Evolutionary conservation across 768 basidiomycete genomes (phyloP), one percentile per base, ranked within the genome.

Genomic region (Cyclocybe aegerita): DNA sequence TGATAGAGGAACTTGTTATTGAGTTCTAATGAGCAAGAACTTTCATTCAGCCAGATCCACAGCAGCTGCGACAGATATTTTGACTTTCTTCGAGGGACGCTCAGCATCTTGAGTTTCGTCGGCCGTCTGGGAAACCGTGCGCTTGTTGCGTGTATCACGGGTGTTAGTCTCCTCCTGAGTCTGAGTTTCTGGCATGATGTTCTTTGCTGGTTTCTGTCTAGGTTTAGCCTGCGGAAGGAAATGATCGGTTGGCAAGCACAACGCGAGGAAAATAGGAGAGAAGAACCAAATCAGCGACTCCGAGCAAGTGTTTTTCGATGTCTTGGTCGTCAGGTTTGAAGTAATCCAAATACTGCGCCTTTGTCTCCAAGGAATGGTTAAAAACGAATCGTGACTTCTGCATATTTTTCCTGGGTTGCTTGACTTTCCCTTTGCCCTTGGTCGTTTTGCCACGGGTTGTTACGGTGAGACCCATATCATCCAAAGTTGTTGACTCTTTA

Each of bases 1-100:
- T 5, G 23, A 23, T 23, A 23, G 23, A 23, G 23, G 23, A 23
- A 23, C 23, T 23, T 23, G 23, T 23, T 23, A 23, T 23, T 23
- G 23, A 23, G 23, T 5, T 23, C 23, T 23, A 23, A 23, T 23
- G 23, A 23, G 23, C 23, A 23, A 23, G 23, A 23, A 5, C 23
- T 23, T 23, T 23, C 23, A 91, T 66, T 91, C 88, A 31, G 86
- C 88, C 4, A 91, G 79, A 68, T 90, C 87, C 54, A 92, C 79
- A 43, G 78, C 82, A 49, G 74, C 65, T 36, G 81, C 80, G 36
- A 91, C 68, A 11, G 88, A 92, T 43, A 90, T 79, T 69, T 90
- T 92, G 53, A 83, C 58, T 60, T 79, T 88, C 72, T 89, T 90
- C 56, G 55, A 64, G 9, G 69, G 68, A 43, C 69, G 63, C n/a